Evolutionary conservation across 2,329 filamentous ascomycete species (phyloP).

Genomic region (Aspergillus jensenii): DNA sequence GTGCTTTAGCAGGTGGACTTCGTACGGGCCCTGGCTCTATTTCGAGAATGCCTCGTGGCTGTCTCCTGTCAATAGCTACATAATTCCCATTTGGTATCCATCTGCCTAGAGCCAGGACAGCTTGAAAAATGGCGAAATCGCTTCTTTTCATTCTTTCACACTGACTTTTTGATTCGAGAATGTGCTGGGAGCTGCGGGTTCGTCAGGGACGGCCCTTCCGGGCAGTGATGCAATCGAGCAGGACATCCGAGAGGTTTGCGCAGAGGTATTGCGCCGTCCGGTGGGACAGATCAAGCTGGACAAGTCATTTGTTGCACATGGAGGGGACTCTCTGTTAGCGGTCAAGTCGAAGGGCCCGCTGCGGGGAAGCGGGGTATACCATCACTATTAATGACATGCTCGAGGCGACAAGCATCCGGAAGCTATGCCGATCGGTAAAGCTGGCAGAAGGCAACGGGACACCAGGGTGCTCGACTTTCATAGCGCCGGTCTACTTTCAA

Average conservation of each 20-base stretch:
- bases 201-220: not conserved
- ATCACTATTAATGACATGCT: slow-evolving; percentile 10
- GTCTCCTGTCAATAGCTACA: not conserved
- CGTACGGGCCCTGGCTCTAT: not conserved
- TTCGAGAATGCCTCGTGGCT: not conserved
- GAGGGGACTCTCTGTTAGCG: slow-evolving; percentile 11
- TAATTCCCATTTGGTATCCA: not conserved
- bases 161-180: not conserved
- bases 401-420: slow-evolving; percentile 1
- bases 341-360: slow-evolving; percentile 9
- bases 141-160: not conserved
- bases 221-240: slow-evolving; percentile 7
- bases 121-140: not conserved
- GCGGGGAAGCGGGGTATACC: slow-evolving; percentile 10
- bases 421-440: slow-evolving; percentile 5
- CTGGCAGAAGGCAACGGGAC: not conserved
- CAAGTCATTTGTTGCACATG: slow-evolving; percentile 7
- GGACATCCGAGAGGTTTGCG: slow-evolving; percentile 7
- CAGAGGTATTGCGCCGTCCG: slow-evolving; percentile 7
- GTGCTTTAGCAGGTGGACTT: not conserved
- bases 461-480: not conserved
- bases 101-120: not conserved
- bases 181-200: not conserved
- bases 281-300: slow-evolving; percentile 10
- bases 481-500: not conserved